These are phyloP conservation scores for Lactarius quietus DNA, from an alignment of 768 basidiomycete genomes.

Conservation along the genomic window DNA sequence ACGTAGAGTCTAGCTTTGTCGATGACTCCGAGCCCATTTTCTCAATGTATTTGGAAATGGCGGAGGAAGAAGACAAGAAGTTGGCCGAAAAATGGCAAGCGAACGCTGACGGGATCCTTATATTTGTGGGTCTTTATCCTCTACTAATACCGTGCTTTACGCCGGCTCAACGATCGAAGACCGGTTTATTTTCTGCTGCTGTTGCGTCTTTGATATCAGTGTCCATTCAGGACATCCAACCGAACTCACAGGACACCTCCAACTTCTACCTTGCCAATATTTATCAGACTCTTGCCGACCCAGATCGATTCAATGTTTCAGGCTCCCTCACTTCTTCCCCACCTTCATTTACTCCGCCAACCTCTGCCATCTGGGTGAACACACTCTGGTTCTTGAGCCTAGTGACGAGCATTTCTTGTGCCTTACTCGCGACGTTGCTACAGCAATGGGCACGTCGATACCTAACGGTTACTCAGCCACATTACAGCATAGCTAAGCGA, in stretches of 20 bases:
- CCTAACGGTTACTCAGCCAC: neutral
- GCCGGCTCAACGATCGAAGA: neutral
- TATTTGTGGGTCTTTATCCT: neutral
- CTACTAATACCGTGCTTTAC: neutral
- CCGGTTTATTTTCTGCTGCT: slow-evolving; percentile 2
- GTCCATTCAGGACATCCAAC: neutral
- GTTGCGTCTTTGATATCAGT: neutral
- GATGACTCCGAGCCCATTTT: slow-evolving; percentile 5
- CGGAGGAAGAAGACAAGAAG: slow-evolving; percentile 11
- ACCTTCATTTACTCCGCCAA: neutral
- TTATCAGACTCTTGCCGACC: neutral
- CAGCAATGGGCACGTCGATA: slow-evolving; percentile 14
- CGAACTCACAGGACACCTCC: neutral
- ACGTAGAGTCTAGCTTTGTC: neutral
- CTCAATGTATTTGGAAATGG: neutral
- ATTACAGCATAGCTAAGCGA: neutral
- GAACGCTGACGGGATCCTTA: neutral
- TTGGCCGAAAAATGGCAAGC: neutral
- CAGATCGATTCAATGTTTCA: neutral
- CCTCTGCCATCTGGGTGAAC: slow-evolving; percentile 5
- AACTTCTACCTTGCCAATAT: neutral
- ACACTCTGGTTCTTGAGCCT: slow-evolving; percentile 17
- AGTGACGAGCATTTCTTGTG: slow-evolving; percentile 2
- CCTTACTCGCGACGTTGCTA: slow-evolving; percentile 4
- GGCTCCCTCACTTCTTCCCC: neutral